phyloP scores from a whole-genome alignment of 805 yeast genomes.

The Isabelozyma rhagii region DNA sequence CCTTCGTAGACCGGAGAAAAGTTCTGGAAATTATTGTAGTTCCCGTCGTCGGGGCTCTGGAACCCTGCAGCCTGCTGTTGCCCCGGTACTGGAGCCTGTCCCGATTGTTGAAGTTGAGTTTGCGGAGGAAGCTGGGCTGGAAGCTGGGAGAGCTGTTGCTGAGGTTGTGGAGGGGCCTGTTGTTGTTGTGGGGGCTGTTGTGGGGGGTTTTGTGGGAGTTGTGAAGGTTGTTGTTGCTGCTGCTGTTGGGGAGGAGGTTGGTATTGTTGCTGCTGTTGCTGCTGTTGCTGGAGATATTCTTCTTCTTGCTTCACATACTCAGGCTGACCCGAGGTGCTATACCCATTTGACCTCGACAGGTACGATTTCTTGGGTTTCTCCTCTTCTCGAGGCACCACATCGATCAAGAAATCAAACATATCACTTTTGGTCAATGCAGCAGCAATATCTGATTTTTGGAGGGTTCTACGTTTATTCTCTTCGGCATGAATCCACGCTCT shows the following conservation, averaged over 20 bases:
- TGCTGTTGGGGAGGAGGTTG: constrained; percentile 1
- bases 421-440: constrained; percentile 92
- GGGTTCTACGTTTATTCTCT: constrained; percentile 89
- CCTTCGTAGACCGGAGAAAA: constrained; percentile 4
- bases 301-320: neutral
- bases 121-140: neutral
- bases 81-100: neutral
- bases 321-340: constrained; percentile 6
- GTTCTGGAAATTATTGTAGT: constrained; percentile 4
- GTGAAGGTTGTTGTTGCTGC: constrained; percentile 6
- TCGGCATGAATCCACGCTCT: constrained; percentile 99
- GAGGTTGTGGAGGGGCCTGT: neutral
- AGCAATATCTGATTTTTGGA: constrained; percentile 92
- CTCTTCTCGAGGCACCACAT: constrained; percentile 90
- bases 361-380: constrained; percentile 51
- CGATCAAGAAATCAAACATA: constrained; percentile 96
- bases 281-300: neutral
- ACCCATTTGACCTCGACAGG: constrained; percentile 19
- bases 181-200: constrained; percentile 2
- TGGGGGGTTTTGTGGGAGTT: neutral
- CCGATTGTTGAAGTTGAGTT: constrained; percentile 1
- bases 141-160: neutral
- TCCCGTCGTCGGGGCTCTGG: constrained; percentile 2
- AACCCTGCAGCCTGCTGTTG: neutral
- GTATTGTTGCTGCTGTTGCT: neutral